Conservation (phyloP, 805 yeast species). For the Tanozyma kutaoensis region DNA sequence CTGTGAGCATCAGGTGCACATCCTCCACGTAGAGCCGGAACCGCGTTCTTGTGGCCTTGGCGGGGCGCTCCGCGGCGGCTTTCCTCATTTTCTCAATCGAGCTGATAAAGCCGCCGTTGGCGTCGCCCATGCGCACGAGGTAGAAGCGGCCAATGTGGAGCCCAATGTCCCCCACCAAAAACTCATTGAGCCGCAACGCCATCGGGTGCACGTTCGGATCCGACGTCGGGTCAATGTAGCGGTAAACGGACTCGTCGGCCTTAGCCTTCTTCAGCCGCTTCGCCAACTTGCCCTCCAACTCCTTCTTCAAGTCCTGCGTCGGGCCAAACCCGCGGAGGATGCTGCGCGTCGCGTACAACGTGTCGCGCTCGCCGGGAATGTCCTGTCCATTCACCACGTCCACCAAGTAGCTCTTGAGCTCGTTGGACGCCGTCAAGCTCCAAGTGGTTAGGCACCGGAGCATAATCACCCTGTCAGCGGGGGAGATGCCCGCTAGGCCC, state of each 20-base stretch:
- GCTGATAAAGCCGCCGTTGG: conserved; percentile 20
- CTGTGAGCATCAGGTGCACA: conserved; percentile 17
- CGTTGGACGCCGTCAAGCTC: conserved; percentile 19
- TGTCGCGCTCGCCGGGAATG: conserved; percentile 24
- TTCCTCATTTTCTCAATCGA: conserved; percentile 22
- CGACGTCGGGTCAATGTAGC: conserved; percentile 25
- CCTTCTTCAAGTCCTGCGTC: conserved; percentile 15
- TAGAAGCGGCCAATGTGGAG: conserved; percentile 26
- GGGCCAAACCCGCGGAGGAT: conserved; percentile 21
- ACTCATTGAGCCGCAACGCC: conserved; percentile 19
- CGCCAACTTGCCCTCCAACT: conserved; percentile 16
- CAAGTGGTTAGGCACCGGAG: conserved; percentile 23
- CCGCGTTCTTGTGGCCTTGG: conserved; percentile 2
- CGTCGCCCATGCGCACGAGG: conserved; percentile 22
- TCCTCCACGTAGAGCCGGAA: conserved; percentile 31
- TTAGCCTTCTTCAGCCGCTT: conserved; percentile 3
- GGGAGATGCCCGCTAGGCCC: conserved; percentile 21
- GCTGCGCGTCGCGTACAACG: conserved; percentile 21
- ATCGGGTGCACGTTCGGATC: conserved; percentile 21
- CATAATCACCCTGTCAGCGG: conserved; percentile 21
- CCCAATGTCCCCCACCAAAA: conserved; percentile 26
- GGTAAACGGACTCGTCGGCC: conserved; percentile 4
- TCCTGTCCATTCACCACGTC: conserved; percentile 16
- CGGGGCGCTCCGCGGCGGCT: conserved; percentile 7
- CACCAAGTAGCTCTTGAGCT: conserved; percentile 12